phyloP scores from a whole-genome alignment of 768 basidiomycete genomes.

The Albatrellus ellisii region DNA sequence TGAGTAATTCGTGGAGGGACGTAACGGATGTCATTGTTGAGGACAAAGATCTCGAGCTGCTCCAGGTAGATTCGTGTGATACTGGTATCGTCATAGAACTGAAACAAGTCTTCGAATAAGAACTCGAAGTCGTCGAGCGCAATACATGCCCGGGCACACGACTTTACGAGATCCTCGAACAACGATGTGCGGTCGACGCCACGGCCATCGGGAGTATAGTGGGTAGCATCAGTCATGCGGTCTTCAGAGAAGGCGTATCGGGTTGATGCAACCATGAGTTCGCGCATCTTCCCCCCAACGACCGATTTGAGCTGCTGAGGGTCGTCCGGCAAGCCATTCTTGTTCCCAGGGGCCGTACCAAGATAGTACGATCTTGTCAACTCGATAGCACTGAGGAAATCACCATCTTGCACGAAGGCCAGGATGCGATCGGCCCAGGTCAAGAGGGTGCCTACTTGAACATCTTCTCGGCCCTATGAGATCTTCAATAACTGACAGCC shows the following conservation, averaged over 20 bases:
- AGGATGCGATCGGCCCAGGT: constrained; percentile 95
- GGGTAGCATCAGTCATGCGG: constrained; percentile 82
- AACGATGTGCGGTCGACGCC: constrained; percentile 87
- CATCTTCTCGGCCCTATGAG: constrained; percentile 43
- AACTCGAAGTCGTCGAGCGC: constrained; percentile 74
- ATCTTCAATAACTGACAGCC: no score
- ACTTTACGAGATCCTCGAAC: constrained; percentile 77
- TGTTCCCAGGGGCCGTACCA: constrained; percentile 71
- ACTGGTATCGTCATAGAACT: constrained; percentile 72
- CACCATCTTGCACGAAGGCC: constrained; percentile 66
- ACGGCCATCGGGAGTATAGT: constrained; percentile 65
- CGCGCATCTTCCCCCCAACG: constrained; percentile 64
- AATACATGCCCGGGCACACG: constrained; percentile 69
- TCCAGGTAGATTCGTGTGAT: constrained; percentile 76
- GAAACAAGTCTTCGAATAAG: constrained; percentile 88
- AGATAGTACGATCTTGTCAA: constrained; percentile 72
- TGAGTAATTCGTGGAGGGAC: constrained; percentile 87
- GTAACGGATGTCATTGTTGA: constrained; percentile 55
- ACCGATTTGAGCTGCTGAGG: constrained; percentile 40
- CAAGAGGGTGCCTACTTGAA: constrained; percentile 74
- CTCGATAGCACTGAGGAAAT: constrained; percentile 86
- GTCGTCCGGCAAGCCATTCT: constrained; percentile 72
- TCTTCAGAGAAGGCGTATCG: constrained; percentile 92
- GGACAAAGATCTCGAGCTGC: constrained; percentile 71
- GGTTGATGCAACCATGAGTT: constrained; percentile 79